Evolutionary conservation across 1,284 basidiomycete genomes (phyloP).

Genomic region (Ustilago crameri): DNA sequence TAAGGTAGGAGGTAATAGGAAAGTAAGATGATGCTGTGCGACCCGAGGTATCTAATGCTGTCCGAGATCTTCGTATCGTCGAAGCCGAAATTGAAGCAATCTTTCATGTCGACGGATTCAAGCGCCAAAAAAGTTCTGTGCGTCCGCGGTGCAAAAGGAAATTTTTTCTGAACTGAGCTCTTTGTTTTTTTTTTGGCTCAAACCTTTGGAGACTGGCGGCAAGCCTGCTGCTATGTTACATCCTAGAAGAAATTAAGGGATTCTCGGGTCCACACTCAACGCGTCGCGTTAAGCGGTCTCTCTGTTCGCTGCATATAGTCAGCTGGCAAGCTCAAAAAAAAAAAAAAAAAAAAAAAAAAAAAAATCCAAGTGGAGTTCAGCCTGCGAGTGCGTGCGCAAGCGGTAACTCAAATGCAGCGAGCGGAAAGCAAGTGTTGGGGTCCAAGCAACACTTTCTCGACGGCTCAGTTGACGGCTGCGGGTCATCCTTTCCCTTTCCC

Average conservation of each 20-base stretch:
- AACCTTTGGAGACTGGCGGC: slow-evolving; percentile 2
- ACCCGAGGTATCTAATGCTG: slow-evolving; percentile 11
- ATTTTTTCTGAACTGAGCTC: slow-evolving; percentile 19
- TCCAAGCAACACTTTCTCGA: slow-evolving; percentile 19
- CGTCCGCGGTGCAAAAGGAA: neutral
- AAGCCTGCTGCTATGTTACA: slow-evolving; percentile 1
- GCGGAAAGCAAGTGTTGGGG: slow-evolving; percentile 9
- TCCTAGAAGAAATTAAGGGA: neutral
- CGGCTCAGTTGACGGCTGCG: neutral
- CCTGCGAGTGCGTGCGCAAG: neutral
- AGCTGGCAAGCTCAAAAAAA: too few relatives aligned
- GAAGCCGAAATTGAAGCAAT: too few relatives aligned
- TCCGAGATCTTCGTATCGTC: slow-evolving; percentile 1
- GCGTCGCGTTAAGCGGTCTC: slow-evolving; percentile 28
- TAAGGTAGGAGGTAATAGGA: slow-evolving; percentile 37
- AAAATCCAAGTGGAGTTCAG: slow-evolving; percentile 22
- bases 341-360: too few relatives aligned
- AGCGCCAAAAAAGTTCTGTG: too few relatives aligned
- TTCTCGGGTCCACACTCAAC: slow-evolving; percentile 26
- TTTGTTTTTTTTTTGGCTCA: slow-evolving; percentile 1
- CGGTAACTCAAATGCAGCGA: neutral
- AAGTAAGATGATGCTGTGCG: slow-evolving; percentile 13
- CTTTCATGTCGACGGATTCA: too few relatives aligned
- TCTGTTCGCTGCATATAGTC: slow-evolving; percentile 1
- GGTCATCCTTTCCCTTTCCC: neutral